Percentiles rank a stretch among this genome's conserved stretches.
These are phyloP conservation scores for Leccinum variabile DNA, from an alignment of 1,284 basidiomycete genomes.

Conservation along the genomic window DNA sequence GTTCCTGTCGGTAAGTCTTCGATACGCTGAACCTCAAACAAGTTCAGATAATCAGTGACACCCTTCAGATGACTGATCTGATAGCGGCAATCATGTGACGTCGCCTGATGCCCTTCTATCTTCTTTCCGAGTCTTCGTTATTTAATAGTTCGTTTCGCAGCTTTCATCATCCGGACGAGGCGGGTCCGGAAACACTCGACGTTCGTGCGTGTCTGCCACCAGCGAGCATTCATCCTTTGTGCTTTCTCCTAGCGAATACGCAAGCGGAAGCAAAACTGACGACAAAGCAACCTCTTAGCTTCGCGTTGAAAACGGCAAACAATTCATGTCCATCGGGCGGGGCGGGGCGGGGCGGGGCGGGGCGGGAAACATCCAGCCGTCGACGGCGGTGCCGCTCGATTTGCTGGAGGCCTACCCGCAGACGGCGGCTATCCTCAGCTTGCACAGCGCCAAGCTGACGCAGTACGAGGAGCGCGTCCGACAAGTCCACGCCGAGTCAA, in stretches of 20 bases:
- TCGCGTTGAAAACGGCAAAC: background rate
- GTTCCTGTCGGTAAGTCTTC: background rate
- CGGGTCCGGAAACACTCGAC: conserved; percentile 64
- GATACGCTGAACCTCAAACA: background rate
- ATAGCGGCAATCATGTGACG: too few species aligned
- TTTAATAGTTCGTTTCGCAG: conserved; percentile 28
- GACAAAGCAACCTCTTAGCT: conserved; percentile 28
- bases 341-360: conserved; percentile 61
- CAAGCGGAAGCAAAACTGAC: conserved; percentile 13
- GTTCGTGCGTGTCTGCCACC: conserved; percentile 39
- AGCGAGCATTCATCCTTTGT: conserved; percentile 35
- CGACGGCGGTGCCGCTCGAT: conserved; percentile 47
- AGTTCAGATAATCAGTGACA: background rate
- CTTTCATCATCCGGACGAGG: conserved; percentile 65
- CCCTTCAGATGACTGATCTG: background rate
- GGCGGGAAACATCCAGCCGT: conserved; percentile 73
- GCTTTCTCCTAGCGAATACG: background rate
- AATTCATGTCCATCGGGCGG: conserved; percentile 56
- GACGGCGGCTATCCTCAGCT: conserved; percentile 36
- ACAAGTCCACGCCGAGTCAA: conserved; percentile 39
- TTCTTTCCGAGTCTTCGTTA: background rate
- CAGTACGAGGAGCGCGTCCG: conserved; percentile 48
- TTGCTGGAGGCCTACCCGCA: conserved; percentile 33
- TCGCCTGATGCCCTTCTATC: background rate
- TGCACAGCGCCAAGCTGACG: conserved; percentile 21